phyloP scores from a whole-genome alignment of 169 alveolate species.

The Babesia gibsoni region DNA sequence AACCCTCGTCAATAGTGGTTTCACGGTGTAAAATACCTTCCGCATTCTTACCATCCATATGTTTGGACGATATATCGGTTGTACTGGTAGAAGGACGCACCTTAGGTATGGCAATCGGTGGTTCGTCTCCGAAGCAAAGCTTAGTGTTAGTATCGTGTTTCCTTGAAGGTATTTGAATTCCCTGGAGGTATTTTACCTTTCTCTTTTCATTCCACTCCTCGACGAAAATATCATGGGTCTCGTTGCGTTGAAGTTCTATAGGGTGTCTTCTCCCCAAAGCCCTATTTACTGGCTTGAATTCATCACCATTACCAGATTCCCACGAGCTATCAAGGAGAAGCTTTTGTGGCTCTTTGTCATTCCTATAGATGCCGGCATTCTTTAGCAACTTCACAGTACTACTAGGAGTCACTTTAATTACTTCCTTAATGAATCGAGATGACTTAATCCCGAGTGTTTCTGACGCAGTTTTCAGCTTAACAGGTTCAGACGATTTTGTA shows the following conservation, averaged over 20 bases:
- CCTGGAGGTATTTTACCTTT: not conserved
- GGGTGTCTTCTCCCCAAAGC: not conserved
- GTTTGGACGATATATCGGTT: too few relatives aligned
- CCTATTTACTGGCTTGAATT: not conserved
- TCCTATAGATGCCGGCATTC: not conserved
- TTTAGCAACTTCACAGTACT: not conserved
- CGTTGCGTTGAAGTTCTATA: not conserved
- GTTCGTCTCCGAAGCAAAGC: not conserved
- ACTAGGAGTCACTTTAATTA: not conserved
- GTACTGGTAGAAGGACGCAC: too few relatives aligned
- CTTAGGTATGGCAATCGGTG: too few relatives aligned
- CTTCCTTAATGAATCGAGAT: not conserved
- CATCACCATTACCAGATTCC: not conserved
- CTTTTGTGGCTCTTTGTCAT: not conserved
- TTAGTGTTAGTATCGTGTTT: not conserved
- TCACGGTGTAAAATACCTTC: too few relatives aligned
- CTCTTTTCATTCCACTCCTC: not conserved
- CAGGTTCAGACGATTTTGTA: too few relatives aligned
- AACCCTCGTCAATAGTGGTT: too few relatives aligned
- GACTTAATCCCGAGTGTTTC: not conserved
- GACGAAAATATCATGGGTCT: not conserved
- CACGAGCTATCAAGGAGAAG: not conserved
- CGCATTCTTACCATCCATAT: too few relatives aligned
- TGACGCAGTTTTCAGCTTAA: not conserved
- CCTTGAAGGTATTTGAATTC: not conserved